Evolutionary conservation across 1,284 basidiomycete genomes (phyloP).

Genomic region (Entoloma clypeatum): DNA sequence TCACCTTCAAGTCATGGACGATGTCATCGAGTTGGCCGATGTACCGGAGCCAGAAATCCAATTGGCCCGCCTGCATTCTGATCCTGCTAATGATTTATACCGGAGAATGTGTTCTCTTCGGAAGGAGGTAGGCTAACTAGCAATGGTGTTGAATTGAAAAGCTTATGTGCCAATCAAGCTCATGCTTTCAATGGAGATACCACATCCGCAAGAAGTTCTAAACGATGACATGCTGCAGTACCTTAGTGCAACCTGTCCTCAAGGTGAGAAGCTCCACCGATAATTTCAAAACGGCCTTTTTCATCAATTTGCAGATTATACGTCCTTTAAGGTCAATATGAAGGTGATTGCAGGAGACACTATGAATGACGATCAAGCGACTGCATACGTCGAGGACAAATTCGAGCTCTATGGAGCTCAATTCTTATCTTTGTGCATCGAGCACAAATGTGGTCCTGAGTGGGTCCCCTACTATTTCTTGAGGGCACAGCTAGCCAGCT

Average conservation of each 20-base stretch:
- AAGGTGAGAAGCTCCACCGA: conserved; percentile 23
- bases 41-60: neutral
- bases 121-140: conserved; percentile 19
- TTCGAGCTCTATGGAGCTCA: conserved; percentile 15
- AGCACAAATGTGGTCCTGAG: conserved; percentile 13
- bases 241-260: conserved; percentile 31
- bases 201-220: conserved; percentile 27
- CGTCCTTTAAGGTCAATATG: conserved; percentile 22
- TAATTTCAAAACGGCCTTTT: neutral
- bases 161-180: conserved; percentile 21
- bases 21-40: conserved; percentile 4
- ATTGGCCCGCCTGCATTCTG: conserved; percentile 1
- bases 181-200: conserved; percentile 19
- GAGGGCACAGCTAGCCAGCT: neutral
- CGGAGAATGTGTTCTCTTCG: conserved; percentile 25
- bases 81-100: conserved; percentile 15
- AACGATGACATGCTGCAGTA: conserved; percentile 29
- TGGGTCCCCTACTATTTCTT: conserved; percentile 3
- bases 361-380: conserved; percentile 10
- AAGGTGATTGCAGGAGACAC: conserved; percentile 8
- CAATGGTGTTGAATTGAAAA: conserved; percentile 4
- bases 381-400: conserved; percentile 9
- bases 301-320: conserved; percentile 24
- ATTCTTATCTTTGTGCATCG: conserved; percentile 20
- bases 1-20: conserved; percentile 1